Percentiles rank a stretch among this genome's conserved stretches.
Conservation (phyloP, 2,329 filamentous ascomycete species). For the Pyrenophora teres region DNA sequence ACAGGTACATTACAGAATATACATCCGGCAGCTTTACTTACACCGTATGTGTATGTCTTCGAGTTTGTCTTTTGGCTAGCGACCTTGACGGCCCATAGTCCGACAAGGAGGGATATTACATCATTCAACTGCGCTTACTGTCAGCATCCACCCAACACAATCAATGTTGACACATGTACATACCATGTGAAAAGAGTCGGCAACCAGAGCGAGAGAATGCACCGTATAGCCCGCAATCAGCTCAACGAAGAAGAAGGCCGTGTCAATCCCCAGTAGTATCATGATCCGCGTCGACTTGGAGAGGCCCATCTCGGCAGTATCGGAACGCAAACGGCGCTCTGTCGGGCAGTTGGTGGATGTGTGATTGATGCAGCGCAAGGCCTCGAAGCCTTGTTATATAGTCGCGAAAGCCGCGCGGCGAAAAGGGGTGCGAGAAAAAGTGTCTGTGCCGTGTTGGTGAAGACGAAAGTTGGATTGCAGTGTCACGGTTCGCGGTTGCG, state of each 20-base stretch:
- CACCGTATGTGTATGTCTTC: conserved; percentile 93
- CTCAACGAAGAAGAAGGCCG: conserved; percentile 88
- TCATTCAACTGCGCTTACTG: conserved; percentile 74
- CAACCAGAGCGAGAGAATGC: conserved; percentile 88
- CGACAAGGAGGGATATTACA: conserved; percentile 90
- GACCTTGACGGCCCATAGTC: conserved; percentile 92
- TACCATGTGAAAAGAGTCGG: conserved; percentile 98
- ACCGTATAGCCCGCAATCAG: conserved; percentile 81
- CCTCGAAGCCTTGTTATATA: not conserved
- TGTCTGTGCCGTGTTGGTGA: not conserved
- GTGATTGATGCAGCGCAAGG: not conserved
- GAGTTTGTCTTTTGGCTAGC: conserved; percentile 79
- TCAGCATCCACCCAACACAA: conserved; percentile 16
- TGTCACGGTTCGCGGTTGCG: conserved; percentile 3
- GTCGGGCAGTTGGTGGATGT: not conserved
- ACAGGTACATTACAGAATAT: not conserved
- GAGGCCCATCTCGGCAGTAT: conserved; percentile 68
- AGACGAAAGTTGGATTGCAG: not conserved
- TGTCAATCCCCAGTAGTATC: conserved; percentile 89
- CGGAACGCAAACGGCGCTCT: conserved; percentile 4
- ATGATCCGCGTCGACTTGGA: conserved; percentile 92
- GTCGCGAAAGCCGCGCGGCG: conserved; percentile 12
- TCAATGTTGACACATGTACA: conserved; percentile 30
- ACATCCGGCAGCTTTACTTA: conserved; percentile 54
- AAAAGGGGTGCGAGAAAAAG: not conserved